Evolutionary conservation across 257 asterid species (phyloP).

Genomic region (Prunella vulgaris): DNA sequence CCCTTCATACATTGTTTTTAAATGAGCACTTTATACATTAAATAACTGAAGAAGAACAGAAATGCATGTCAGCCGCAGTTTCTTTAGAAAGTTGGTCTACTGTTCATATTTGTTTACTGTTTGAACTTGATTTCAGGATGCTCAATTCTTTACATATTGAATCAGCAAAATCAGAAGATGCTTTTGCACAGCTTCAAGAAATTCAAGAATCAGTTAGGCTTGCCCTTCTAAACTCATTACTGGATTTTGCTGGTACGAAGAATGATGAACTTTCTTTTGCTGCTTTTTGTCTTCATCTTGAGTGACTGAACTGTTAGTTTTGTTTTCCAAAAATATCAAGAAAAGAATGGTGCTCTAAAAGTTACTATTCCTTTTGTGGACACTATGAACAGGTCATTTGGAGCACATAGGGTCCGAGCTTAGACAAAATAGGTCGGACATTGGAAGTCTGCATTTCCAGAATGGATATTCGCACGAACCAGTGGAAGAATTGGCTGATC

Average conservation of each 20-base stretch:
- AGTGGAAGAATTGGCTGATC: conserved; percentile 49
- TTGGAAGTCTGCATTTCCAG: conserved; percentile 46
- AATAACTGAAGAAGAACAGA: conserved; percentile 6
- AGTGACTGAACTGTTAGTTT: conserved; percentile 2
- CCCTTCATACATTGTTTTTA: background rate
- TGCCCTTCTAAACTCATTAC: conserved; percentile 81
- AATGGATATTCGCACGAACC: conserved; percentile 63
- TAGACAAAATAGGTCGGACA: conserved; percentile 41
- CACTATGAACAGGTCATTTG: conserved; percentile 61
- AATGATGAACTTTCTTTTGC: conserved; percentile 8
- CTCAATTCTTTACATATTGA: conserved; percentile 72
- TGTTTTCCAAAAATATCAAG: conserved; percentile 1
- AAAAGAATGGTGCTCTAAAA: conserved; percentile 21
- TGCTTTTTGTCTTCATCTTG: conserved; percentile 5
- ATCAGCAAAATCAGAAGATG: conserved; percentile 73
- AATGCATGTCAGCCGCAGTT: conserved; percentile 3
- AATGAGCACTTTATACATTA: background rate
- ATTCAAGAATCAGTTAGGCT: conserved; percentile 88
- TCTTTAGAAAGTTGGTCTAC: conserved; percentile 14
- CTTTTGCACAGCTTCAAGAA: conserved; percentile 71
- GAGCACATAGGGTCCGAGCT: conserved; percentile 70
- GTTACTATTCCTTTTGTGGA: conserved; percentile 5
- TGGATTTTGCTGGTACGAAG: conserved; percentile 81
- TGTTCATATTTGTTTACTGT: conserved; percentile 6
- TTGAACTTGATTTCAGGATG: conserved; percentile 53